Evolutionary conservation across 2,329 filamentous ascomycete species (phyloP), one percentile per base, ranked within the genome.

Genomic region (Saccharata proteae): DNA sequence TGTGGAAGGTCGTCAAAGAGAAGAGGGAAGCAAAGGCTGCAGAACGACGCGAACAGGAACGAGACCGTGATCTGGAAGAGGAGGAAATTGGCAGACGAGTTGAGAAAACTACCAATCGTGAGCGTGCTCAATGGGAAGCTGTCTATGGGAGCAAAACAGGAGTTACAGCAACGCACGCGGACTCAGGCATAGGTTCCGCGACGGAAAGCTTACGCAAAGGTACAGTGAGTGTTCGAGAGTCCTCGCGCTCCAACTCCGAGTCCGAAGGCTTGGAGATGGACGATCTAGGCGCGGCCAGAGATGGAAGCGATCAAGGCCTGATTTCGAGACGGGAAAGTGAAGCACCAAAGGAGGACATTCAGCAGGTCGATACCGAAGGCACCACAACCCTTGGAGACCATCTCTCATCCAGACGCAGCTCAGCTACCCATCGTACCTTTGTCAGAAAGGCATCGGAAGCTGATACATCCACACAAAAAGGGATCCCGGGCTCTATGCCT

Each of bases 1-100:
- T 94, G 10, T 94, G 85, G 85, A 83, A 75, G 39, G 64, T 93
- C 6, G 72, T 93, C 37, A 73, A 65, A 38, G 60, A 66, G 35
- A 60, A 62, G 34, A 54, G 65, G 19, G 55, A 55, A 22, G 61
- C 59, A 40, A 61, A 57, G 38, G 61, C 62, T 21, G 55, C 53
- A 14, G 48, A 58, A n/a, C 54, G 60, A 15, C 46, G 60, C n/a
- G 60, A 67, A 39, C 55, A 75, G 38, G 55, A 66, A 44, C 67
- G 76, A 54, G 65, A 70, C 34, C 55, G 74, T 35, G 67, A 77
- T 31, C 62, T 61, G 29, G 71, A 79, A 39, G 82, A 93, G 48
- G 73, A 76, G 34, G 73, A 74, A 23, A 65, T 79, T 3, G 84
- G 82, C 3, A 69, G 74, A 32, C 67, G 72, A 32, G 58, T 84